These are phyloP conservation scores for Berberis thunbergii DNA, from an alignment of 164 flowering plant genomes.

Conservation along the genomic window DNA sequence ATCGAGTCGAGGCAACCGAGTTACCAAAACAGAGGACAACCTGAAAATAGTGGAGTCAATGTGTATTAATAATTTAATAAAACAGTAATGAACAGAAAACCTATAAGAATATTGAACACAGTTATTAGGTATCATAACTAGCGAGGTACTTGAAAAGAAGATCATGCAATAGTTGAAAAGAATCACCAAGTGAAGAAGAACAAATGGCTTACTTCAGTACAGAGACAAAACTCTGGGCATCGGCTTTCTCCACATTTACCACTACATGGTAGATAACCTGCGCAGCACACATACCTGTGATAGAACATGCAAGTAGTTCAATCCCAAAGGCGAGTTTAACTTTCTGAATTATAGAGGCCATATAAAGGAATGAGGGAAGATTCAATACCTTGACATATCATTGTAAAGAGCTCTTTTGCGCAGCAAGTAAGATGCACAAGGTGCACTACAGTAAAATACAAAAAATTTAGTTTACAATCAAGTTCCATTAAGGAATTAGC, in stretches of 20 bases:
- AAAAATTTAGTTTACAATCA: not conserved
- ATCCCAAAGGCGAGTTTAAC: not conserved
- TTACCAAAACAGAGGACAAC: constrained; percentile 53
- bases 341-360: not conserved
- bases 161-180: not conserved
- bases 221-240: constrained; percentile 57
- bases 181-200: not conserved
- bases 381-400: constrained; percentile 83
- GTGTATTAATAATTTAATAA: not conserved
- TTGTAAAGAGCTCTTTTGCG: constrained; percentile 90
- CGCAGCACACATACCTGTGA: constrained; percentile 49
- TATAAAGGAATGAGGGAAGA: not conserved
- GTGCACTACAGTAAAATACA: constrained; percentile 44
- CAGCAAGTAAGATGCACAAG: constrained; percentile 89
- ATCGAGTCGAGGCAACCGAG: constrained; percentile 73
- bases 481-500: too few relatives aligned
- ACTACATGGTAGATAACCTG: constrained; percentile 62
- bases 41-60: constrained; percentile 19
- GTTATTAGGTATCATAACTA: not conserved
- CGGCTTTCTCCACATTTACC: constrained; percentile 55
- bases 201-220: constrained; percentile 35
- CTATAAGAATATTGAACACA: too few relatives aligned
- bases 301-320: not conserved
- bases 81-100: not conserved
- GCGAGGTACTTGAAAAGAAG: not conserved